Evolutionary conservation across 1,284 basidiomycete species (phyloP).

Genomic region (Boletus mariae): DNA sequence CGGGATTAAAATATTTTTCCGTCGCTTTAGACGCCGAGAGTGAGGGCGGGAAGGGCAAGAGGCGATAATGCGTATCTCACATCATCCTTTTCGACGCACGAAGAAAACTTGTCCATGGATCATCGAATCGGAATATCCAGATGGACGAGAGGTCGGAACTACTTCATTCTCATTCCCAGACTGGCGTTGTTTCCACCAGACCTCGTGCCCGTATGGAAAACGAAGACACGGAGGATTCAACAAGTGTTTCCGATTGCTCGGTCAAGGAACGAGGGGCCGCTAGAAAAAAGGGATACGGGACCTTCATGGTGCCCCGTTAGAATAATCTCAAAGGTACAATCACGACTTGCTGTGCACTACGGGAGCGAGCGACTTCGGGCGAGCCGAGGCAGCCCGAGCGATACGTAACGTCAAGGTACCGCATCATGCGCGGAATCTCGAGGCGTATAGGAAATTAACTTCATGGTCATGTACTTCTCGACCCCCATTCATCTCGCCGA

Average conservation of each 20-base stretch:
- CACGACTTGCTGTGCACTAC: neutral
- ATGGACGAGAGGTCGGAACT: slow-evolving; percentile 16
- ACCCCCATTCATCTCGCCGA: slow-evolving; percentile 7
- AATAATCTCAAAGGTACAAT: neutral
- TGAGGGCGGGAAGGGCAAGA: neutral
- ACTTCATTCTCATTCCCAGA: slow-evolving; percentile 19
- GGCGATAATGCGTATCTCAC: slow-evolving; percentile 35
- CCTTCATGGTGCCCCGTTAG: neutral
- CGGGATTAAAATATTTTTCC: slow-evolving; percentile 4
- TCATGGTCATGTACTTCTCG: slow-evolving; percentile 2
- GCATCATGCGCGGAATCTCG: slow-evolving; percentile 12
- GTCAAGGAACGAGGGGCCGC: slow-evolving; percentile 4
- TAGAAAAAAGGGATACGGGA: neutral
- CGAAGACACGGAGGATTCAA: slow-evolving; percentile 13
- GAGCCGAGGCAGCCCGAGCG: slow-evolving; percentile 13
- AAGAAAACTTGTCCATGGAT: slow-evolving; percentile 13
- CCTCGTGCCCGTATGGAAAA: slow-evolving; percentile 20
- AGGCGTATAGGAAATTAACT: slow-evolving; percentile 15
- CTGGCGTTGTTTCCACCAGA: slow-evolving; percentile 9
- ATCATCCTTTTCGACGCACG: slow-evolving; percentile 4
- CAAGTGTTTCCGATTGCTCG: slow-evolving; percentile 14
- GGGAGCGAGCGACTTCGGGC: slow-evolving; percentile 1
- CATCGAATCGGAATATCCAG: slow-evolving; percentile 17
- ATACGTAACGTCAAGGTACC: slow-evolving; percentile 13
- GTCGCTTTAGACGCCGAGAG: neutral